phyloP scores from a whole-genome alignment of 2,329 filamentous ascomycete genomes.

The Fusarium concolor region DNA sequence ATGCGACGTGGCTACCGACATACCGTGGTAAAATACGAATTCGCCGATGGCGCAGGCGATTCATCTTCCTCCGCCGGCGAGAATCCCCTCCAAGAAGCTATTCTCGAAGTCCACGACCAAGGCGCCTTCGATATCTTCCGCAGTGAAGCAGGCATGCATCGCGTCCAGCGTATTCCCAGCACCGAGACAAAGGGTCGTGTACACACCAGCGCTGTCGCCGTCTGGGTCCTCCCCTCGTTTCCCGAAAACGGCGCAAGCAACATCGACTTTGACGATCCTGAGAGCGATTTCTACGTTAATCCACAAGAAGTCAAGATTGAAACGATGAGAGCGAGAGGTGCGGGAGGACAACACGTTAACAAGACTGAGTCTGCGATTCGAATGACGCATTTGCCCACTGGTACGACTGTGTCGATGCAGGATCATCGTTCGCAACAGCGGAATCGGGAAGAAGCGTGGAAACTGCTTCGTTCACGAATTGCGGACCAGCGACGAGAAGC shows the following conservation, averaged over 20 bases:
- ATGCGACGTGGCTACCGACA: constrained; percentile 72
- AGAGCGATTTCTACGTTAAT: constrained; percentile 91
- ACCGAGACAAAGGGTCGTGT: constrained; percentile 93
- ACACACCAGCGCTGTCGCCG: constrained; percentile 91
- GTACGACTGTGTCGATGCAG: constrained; percentile 89
- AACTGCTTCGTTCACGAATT: constrained; percentile 81
- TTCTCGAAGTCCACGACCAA: constrained; percentile 81
- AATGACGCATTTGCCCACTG: constrained; percentile 89
- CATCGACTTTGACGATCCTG: constrained; percentile 81
- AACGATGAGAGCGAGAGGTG: constrained; percentile 91
- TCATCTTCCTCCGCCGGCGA: constrained; percentile 68
- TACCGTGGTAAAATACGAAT: constrained; percentile 83
- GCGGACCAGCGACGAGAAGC: constrained; percentile 84
- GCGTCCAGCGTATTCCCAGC: constrained; percentile 91
- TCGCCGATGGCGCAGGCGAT: constrained; percentile 71
- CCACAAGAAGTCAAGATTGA: constrained; percentile 84
- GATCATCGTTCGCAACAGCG: constrained; percentile 90
- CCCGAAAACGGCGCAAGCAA: constrained; percentile 64
- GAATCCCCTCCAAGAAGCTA: constrained; percentile 82
- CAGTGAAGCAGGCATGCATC: constrained; percentile 92
- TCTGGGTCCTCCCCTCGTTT: constrained; percentile 91
- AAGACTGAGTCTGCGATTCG: constrained; percentile 97
- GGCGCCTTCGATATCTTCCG: constrained; percentile 86
- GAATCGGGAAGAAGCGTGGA: constrained; percentile 90
- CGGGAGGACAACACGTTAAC: constrained; percentile 97